A percentile compares a stretch with the other conserved stretches of the same genome.
Evolutionary conservation across 2,329 filamentous ascomycete genomes (phyloP).

Genomic region (Botryotinia narcissicola): DNA sequence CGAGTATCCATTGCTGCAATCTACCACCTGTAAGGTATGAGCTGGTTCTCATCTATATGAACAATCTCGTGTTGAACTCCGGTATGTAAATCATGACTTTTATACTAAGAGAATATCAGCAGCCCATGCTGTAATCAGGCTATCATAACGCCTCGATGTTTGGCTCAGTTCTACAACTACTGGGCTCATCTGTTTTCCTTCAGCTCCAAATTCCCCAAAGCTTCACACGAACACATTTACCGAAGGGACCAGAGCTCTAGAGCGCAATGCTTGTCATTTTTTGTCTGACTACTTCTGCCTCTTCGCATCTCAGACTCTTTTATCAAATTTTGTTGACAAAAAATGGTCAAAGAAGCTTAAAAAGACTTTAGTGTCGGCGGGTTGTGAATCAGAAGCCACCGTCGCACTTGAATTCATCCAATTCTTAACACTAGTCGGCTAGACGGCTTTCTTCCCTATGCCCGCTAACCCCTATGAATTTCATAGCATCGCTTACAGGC

Average conservation of each 20-base stretch:
- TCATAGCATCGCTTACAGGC: not conserved
- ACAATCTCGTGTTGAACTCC: not conserved
- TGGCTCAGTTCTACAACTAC: not conserved
- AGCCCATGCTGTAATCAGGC: not conserved
- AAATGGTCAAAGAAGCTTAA: not conserved
- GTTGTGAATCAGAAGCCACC: not conserved
- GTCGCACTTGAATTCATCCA: not conserved
- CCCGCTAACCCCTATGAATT: not conserved
- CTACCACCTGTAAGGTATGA: not conserved
- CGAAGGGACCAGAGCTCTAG: not conserved
- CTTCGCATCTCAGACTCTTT: not conserved
- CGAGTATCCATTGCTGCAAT: not conserved
- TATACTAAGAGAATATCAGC: too few relatives aligned
- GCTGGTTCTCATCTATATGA: conserved; percentile 10
- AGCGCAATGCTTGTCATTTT: not conserved
- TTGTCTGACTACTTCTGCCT: not conserved
- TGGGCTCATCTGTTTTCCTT: conserved; percentile 1
- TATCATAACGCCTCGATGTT: not conserved
- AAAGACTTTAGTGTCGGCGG: not conserved
- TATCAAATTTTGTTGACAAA: not conserved
- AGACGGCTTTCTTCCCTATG: not conserved
- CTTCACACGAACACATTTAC: not conserved
- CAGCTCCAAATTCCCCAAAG: not conserved
- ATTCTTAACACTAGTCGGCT: not conserved
- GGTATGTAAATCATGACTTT: too few relatives aligned